Percentiles rank a stretch among this genome's conserved stretches.
phyloP scores from a whole-genome alignment of 2,329 filamentous ascomycete species.

The Drechslerella dactyloides region DNA sequence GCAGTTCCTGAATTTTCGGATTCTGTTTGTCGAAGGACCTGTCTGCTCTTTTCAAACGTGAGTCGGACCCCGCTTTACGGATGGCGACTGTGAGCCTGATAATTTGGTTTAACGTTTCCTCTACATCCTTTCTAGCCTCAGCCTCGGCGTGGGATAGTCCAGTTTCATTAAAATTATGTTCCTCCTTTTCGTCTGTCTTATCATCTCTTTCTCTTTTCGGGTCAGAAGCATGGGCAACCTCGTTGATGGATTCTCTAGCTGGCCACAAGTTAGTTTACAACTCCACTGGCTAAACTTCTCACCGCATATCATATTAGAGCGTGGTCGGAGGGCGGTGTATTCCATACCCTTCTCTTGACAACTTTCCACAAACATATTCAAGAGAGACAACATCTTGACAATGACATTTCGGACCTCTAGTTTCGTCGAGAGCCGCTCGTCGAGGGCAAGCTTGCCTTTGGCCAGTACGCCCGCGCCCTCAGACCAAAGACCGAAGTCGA shows the following conservation, averaged over 20 bases:
- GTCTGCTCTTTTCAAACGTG: constrained; percentile 11
- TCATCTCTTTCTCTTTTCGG: not conserved
- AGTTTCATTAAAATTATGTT: not conserved
- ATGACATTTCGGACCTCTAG: constrained; percentile 18
- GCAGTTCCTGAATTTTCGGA: not conserved
- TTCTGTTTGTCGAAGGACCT: constrained; percentile 2
- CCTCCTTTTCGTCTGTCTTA: not conserved
- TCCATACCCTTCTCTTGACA: not conserved
- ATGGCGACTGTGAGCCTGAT: constrained; percentile 16
- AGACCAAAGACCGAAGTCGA: constrained; percentile 43
- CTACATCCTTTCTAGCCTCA: constrained; percentile 3
- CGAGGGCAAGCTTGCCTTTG: constrained; percentile 32
- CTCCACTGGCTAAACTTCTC: not conserved
- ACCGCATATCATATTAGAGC: not conserved
- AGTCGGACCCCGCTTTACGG: constrained; percentile 10
- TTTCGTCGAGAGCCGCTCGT: constrained; percentile 25
- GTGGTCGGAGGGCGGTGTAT: not conserved
- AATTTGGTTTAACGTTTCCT: constrained; percentile 5
- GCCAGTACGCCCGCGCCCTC: constrained; percentile 36
- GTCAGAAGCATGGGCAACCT: too few species aligned
- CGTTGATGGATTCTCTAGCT: not conserved
- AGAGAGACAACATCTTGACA: constrained; percentile 25
- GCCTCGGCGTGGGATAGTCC: not conserved
- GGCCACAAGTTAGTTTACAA: not conserved
- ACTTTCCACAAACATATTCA: constrained; percentile 22